phyloP scores from a whole-genome alignment of 495 filamentous ascomycete genomes.

The Pseudoneurospora amorphoporcata region DNA sequence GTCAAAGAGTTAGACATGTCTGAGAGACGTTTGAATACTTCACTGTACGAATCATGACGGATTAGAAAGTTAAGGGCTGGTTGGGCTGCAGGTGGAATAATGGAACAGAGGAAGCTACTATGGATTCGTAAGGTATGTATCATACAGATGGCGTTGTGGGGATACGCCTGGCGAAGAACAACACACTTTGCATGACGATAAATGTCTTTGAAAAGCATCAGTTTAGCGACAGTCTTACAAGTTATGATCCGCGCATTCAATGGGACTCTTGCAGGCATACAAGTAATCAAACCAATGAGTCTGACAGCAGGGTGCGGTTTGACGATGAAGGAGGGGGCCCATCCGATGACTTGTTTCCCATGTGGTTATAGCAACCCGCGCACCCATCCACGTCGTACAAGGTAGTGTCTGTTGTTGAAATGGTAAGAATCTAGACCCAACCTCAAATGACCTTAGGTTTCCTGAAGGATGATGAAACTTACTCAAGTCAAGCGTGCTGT shows the following conservation, averaged over 20 bases:
- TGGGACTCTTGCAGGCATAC: background rate
- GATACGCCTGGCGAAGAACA: background rate
- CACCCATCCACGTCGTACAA: slow-evolving; percentile 7
- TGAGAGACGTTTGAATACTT: background rate
- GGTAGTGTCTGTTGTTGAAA: slow-evolving; percentile 5
- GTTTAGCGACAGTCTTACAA: background rate
- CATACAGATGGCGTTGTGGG: background rate
- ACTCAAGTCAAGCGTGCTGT: slow-evolving; percentile 11
- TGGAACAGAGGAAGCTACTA: background rate
- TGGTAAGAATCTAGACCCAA: background rate
- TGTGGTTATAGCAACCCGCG: slow-evolving; percentile 8
- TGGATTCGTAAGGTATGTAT: background rate
- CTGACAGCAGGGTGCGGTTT: background rate
- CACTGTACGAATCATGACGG: background rate
- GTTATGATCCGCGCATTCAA: background rate
- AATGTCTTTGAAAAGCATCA: background rate
- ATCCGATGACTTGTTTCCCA: slow-evolving; percentile 10
- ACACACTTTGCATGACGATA: background rate
- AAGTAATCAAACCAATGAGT: background rate
- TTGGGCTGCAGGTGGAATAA: background rate
- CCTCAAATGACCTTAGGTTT: background rate
- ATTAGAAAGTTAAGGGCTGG: background rate
- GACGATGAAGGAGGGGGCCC: background rate
- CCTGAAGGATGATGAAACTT: background rate
- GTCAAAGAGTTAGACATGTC: background rate